Conservation (phyloP, 257 asterid genomes). For the Asclepias syriaca region DNA sequence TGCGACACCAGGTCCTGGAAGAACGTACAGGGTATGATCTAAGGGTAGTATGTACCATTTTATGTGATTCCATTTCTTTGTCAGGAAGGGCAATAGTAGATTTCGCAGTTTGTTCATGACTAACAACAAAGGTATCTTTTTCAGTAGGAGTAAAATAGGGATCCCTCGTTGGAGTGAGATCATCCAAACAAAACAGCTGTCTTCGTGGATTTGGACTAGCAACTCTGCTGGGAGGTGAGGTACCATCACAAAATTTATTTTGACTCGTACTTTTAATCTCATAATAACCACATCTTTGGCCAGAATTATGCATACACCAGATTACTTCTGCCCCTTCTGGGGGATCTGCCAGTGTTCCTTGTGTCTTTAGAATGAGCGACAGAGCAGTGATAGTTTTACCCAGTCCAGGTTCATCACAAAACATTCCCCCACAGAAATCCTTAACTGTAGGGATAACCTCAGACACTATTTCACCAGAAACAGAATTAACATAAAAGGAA, state of each 20-base stretch:
- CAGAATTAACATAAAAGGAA: slow-evolving; percentile 53
- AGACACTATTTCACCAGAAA: slow-evolving; percentile 67
- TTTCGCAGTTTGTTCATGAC: slow-evolving; percentile 30
- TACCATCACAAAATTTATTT: slow-evolving; percentile 29
- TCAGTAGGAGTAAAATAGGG: slow-evolving; percentile 27
- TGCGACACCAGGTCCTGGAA: slow-evolving; percentile 34
- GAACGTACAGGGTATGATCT: slow-evolving; percentile 24
- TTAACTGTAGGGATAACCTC: slow-evolving; percentile 48
- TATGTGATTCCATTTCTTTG: slow-evolving; percentile 26
- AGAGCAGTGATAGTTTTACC: slow-evolving; percentile 96
- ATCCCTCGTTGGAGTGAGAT: slow-evolving; percentile 42
- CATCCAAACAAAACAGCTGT: slow-evolving; percentile 56
- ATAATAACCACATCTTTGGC: slow-evolving; percentile 76
- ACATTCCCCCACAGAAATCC: slow-evolving; percentile 94
- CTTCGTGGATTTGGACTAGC: slow-evolving; percentile 55
- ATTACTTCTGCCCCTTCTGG: slow-evolving; percentile 57
- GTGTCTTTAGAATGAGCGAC: slow-evolving; percentile 81
- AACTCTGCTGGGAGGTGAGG: slow-evolving; percentile 27
- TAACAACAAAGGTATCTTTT: slow-evolving; percentile 21
- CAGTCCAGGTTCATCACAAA: slow-evolving; percentile 98
- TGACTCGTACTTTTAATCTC: slow-evolving; percentile 46
- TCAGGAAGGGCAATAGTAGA: slow-evolving; percentile 15
- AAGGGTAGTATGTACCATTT: slow-evolving; percentile 30
- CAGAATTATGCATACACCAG: slow-evolving; percentile 76
- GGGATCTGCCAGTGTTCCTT: slow-evolving; percentile 73